A percentile compares a stretch with the other conserved stretches of the same genome.
These are phyloP conservation scores for Orbilia brochopaga DNA, from an alignment of 2,329 filamentous ascomycete genomes.

Conservation along the genomic window DNA sequence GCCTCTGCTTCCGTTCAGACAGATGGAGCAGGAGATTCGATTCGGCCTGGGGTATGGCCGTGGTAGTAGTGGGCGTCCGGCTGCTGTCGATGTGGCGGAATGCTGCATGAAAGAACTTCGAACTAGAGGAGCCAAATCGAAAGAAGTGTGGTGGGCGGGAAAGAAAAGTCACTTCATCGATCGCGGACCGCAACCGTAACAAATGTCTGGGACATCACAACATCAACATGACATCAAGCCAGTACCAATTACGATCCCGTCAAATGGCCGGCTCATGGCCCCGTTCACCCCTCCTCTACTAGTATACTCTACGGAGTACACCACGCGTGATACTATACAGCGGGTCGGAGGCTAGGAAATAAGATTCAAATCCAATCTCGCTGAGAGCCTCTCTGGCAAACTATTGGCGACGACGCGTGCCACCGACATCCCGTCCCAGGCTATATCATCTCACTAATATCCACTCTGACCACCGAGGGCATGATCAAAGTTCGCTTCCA, in stretches of 20 bases:
- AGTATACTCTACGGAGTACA: too few species aligned
- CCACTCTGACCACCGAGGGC: constrained; percentile 1
- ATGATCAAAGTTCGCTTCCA: background rate
- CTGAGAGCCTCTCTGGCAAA: background rate
- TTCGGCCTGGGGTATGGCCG: background rate
- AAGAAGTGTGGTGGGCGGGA: background rate
- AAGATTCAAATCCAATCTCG: too few species aligned
- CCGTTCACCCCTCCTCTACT: too few species aligned
- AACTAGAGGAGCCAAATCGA: background rate
- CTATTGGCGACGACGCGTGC: constrained; percentile 16
- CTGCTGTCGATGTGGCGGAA: too few species aligned
- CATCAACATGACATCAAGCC: background rate
- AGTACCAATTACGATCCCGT: too few species aligned
- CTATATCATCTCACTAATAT: constrained; percentile 22
- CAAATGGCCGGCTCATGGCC: too few species aligned
- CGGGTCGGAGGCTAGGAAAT: too few species aligned
- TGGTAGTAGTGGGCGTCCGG: background rate
- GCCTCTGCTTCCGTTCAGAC: background rate
- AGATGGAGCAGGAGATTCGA: background rate
- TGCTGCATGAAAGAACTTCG: too few species aligned
- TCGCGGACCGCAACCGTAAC: background rate
- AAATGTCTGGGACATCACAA: too few species aligned
- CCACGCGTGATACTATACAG: too few species aligned
- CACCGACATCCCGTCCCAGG: constrained; percentile 6
- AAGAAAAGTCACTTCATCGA: background rate